Conservation (phyloP, 2,329 filamentous ascomycete genomes). For the Arthrobotrys iridis region DNA sequence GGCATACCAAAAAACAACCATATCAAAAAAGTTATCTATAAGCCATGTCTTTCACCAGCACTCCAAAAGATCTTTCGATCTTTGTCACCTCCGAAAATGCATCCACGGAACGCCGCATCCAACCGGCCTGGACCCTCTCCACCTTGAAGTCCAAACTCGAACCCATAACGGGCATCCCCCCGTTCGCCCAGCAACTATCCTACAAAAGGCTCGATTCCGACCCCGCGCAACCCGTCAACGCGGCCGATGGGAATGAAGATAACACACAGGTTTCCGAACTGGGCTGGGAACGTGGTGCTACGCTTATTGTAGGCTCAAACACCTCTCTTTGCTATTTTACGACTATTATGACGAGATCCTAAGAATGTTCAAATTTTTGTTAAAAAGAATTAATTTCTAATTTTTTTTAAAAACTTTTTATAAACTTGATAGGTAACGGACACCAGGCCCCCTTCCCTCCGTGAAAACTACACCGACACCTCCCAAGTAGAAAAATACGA, state of each 20-base stretch:
- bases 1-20: not conserved
- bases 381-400: too few species aligned
- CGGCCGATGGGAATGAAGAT: conserved; percentile 79
- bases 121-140: conserved; percentile 87
- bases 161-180: conserved; percentile 89
- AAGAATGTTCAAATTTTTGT: too few species aligned
- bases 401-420: too few species aligned
- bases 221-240: conserved; percentile 61
- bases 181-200: conserved; percentile 77
- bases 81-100: conserved; percentile 79
- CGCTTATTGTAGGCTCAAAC: conserved; percentile 72
- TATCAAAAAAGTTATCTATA: not conserved
- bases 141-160: conserved; percentile 89
- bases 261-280: conserved; percentile 72
- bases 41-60: conserved; percentile 7
- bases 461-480: conserved; percentile 82
- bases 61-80: conserved; percentile 72
- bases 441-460: conserved; percentile 77
- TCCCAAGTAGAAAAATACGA: conserved; percentile 87
- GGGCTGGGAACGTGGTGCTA: conserved; percentile 76
- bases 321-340: conserved; percentile 64
- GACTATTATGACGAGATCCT: too few species aligned
- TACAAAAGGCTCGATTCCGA: conserved; percentile 73
- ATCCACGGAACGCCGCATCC: conserved; percentile 87
- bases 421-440: conserved; percentile 84